Conservation (phyloP, 2,329 filamentous ascomycete species). For the Cercospora brassicicola region DNA sequence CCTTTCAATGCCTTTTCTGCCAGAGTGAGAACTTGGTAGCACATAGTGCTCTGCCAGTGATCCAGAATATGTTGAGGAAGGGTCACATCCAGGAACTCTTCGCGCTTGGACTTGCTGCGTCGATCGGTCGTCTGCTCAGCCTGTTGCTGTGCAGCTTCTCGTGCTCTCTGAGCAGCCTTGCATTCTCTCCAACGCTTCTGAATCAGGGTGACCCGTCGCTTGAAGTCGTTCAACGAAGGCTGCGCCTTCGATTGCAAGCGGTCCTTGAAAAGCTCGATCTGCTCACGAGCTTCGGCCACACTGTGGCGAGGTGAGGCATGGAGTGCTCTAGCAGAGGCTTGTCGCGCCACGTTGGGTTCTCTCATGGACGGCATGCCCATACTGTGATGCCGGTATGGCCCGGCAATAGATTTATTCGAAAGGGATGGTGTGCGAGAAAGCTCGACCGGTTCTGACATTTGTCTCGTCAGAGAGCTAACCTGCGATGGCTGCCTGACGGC, state of each 20-base stretch:
- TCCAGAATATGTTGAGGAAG: slow-evolving; percentile 65
- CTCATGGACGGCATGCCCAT: neutral
- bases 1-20: slow-evolving; percentile 71
- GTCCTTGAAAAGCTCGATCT: slow-evolving; percentile 1
- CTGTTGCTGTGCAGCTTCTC: slow-evolving; percentile 18
- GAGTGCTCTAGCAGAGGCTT: slow-evolving; percentile 1
- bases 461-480: slow-evolving; percentile 23
- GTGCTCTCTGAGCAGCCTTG: slow-evolving; percentile 20
- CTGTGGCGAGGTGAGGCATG: slow-evolving; percentile 10
- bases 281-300: slow-evolving; percentile 12
- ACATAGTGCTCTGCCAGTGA: slow-evolving; percentile 69
- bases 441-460: slow-evolving; percentile 26
- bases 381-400: slow-evolving; percentile 12
- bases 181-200: slow-evolving; percentile 39
- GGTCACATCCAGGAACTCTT: slow-evolving; percentile 43
- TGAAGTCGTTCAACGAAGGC: slow-evolving; percentile 39
- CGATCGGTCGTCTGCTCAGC: neutral
- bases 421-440: slow-evolving; percentile 9
- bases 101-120: slow-evolving; percentile 27
- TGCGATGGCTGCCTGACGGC: slow-evolving; percentile 18
- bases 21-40: slow-evolving; percentile 71
- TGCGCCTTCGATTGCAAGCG: slow-evolving; percentile 15
- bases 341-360: slow-evolving; percentile 6
- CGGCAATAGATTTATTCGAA: slow-evolving; percentile 10
- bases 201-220: slow-evolving; percentile 37